These are phyloP conservation scores for Magnolia sinica DNA, from an alignment of 164 flowering plant genomes.

Conservation along the genomic window DNA sequence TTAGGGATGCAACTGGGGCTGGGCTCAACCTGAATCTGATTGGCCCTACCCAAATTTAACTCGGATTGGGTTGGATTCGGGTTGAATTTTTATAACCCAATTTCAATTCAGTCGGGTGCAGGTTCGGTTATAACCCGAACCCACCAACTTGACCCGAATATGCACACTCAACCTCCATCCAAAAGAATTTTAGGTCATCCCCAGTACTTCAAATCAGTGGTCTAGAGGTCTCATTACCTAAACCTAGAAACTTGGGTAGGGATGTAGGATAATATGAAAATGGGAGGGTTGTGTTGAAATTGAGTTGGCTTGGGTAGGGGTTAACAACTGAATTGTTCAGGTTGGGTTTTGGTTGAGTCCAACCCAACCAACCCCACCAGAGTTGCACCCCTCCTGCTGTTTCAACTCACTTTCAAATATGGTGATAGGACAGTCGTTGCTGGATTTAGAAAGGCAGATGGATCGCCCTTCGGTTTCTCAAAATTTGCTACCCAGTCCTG, in stretches of 20 bases:
- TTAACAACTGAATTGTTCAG: too few relatives aligned
- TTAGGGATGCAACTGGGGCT: background rate
- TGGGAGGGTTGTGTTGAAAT: background rate
- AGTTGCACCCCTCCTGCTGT: background rate
- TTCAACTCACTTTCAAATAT: constrained; percentile 78
- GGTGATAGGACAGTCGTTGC: constrained; percentile 95
- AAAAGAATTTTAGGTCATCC: background rate
- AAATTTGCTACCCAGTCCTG: constrained; percentile 93
- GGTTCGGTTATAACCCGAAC: background rate
- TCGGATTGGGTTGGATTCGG: background rate
- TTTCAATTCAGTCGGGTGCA: too few relatives aligned
- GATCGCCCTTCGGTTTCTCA: constrained; percentile 96
- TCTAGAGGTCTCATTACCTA: background rate
- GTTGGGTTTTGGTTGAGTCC: background rate
- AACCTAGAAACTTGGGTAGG: background rate
- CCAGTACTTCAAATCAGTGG: background rate
- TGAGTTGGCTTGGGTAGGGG: too few relatives aligned
- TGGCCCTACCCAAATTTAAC: background rate
- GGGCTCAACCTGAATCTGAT: background rate
- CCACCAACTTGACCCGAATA: background rate
- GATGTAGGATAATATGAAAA: too few relatives aligned
- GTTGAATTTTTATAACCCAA: background rate
- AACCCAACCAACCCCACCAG: background rate
- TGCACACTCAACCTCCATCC: background rate
- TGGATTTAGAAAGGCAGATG: constrained; percentile 80